These are phyloP conservation scores for Stentor roeselii DNA, from an alignment of 73 alveolate genomes.

Conservation along the genomic window DNA sequence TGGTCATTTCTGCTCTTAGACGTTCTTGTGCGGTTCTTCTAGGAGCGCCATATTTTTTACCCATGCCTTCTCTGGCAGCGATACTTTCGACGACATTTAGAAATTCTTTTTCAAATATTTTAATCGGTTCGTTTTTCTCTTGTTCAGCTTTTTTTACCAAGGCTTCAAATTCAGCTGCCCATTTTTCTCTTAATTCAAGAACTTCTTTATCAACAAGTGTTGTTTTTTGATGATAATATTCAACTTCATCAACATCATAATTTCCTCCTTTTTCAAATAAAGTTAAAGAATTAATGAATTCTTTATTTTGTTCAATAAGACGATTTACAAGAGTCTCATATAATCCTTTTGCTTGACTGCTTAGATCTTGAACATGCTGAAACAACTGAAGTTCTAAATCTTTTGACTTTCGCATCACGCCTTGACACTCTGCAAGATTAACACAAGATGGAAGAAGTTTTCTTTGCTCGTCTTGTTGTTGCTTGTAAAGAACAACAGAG, in stretches of 20 bases:
- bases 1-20: conserved; percentile 83
- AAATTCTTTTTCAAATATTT: background rate
- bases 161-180: conserved; percentile 58
- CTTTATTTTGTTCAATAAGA: conserved; percentile 57
- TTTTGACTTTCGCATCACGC: conserved; percentile 72
- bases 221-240: conserved; percentile 68
- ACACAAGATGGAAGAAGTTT: conserved; percentile 69
- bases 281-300: conserved; percentile 62
- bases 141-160: conserved; percentile 51
- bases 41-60: conserved; percentile 91
- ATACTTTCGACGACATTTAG: conserved; percentile 50
- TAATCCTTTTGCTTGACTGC: conserved; percentile 53
- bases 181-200: conserved; percentile 42
- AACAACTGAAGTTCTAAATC: conserved; percentile 63
- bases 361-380: conserved; percentile 63
- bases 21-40: conserved; percentile 86
- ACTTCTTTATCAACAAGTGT: conserved; percentile 70
- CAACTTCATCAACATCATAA: conserved; percentile 81
- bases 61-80: conserved; percentile 90
- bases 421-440: conserved; percentile 85
- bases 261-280: conserved; percentile 81
- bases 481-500: conserved; percentile 57
- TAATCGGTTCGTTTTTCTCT: conserved; percentile 36
- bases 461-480: conserved; percentile 67
- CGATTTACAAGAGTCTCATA: conserved; percentile 56